Evolutionary conservation across 1,139 yeast species (phyloP).

Genomic region (Candida albicans): DNA sequence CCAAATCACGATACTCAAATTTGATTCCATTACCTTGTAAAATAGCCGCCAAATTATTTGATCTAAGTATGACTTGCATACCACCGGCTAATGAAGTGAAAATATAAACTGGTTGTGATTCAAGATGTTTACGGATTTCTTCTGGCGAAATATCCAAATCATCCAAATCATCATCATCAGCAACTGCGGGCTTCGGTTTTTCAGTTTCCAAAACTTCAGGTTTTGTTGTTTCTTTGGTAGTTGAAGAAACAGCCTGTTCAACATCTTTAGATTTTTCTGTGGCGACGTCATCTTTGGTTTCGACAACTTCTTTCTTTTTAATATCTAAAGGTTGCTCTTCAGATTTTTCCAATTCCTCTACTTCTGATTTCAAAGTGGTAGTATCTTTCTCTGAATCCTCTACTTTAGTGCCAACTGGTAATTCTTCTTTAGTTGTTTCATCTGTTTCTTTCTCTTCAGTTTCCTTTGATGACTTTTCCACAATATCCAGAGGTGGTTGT

Average conservation of each 20-base stretch:
- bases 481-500: neutral
- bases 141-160: constrained; percentile 44
- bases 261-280: neutral
- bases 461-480: neutral
- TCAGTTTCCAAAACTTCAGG: neutral
- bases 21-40: constrained; percentile 71
- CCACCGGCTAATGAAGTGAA: constrained; percentile 92
- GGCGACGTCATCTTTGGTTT: neutral
- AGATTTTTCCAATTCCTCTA: constrained; percentile 11
- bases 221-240: too few species aligned
- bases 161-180: constrained; percentile 26
- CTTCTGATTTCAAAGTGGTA: constrained; percentile 13
- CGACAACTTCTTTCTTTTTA: constrained; percentile 9
- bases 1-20: constrained; percentile 74
- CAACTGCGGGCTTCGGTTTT: neutral
- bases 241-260: neutral
- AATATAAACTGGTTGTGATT: constrained; percentile 64
- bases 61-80: constrained; percentile 77
- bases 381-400: constrained; percentile 8
- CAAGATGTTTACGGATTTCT: constrained; percentile 46
- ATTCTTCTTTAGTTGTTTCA: constrained; percentile 9
- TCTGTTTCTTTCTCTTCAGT: constrained; percentile 9
- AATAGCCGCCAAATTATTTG: constrained; percentile 75
- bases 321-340: constrained; percentile 7
- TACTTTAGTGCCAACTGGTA: constrained; percentile 15